Evolutionary conservation across 2,329 filamentous ascomycete genomes (phyloP).

Genomic region (Colletotrichum sansevieriae): DNA sequence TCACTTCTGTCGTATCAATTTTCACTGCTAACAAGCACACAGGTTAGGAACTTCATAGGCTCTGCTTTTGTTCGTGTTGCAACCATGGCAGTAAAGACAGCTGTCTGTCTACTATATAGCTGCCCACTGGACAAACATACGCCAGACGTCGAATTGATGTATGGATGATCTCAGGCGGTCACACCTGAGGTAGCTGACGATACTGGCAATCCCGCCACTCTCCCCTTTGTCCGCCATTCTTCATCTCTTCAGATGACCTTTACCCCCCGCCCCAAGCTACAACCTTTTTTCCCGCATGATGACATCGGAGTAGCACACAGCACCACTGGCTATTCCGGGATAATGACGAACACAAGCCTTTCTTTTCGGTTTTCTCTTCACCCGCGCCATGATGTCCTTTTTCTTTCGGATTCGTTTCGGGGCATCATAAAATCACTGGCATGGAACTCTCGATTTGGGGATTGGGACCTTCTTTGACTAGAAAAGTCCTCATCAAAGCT

Average conservation of each 20-base stretch:
- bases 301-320: constrained; percentile 38
- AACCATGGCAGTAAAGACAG: constrained; percentile 22
- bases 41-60: constrained; percentile 35
- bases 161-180: constrained; percentile 32
- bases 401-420: constrained; percentile 27
- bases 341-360: constrained; percentile 42
- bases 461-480: constrained; percentile 35
- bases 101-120: constrained; percentile 35
- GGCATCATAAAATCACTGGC: constrained; percentile 42
- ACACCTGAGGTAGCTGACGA: constrained; percentile 31
- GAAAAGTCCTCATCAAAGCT: constrained; percentile 34
- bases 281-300: constrained; percentile 37
- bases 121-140: constrained; percentile 32
- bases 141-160: constrained; percentile 36
- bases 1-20: too few relatives aligned
- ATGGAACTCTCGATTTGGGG: constrained; percentile 42
- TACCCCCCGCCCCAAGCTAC: constrained; percentile 36
- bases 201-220: constrained; percentile 14
- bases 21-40: constrained; percentile 14
- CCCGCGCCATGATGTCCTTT: constrained; percentile 33
- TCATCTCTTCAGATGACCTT: constrained; percentile 33
- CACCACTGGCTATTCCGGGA: constrained; percentile 39
- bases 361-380: constrained; percentile 49
- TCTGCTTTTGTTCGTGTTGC: constrained; percentile 37
- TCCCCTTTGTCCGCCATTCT: constrained; percentile 35